A percentile compares a stretch with the other conserved stretches of the same genome.
Conservation (phyloP, 192 early-diverging fungal species). For the Podila epicladia region DNA sequence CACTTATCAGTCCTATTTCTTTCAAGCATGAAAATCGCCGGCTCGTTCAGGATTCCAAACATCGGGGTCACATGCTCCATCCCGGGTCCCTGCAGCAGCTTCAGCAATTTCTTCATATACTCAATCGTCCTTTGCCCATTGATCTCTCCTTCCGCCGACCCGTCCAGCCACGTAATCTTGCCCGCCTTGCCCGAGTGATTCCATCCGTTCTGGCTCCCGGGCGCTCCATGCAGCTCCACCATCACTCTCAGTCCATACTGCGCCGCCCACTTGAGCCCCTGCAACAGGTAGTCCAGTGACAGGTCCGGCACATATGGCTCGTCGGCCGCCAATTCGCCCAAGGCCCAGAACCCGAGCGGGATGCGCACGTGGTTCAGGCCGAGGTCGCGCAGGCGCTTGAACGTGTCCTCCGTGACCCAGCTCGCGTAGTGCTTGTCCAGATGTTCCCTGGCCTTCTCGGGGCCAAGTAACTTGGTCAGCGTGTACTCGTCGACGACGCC, state of each 20-base stretch:
- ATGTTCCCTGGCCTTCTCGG: constrained; percentile 56
- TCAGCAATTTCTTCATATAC: constrained; percentile 61
- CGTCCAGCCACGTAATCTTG: constrained; percentile 42
- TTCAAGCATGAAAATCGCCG: constrained; percentile 35
- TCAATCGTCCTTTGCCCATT: constrained; percentile 65
- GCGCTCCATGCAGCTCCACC: constrained; percentile 75
- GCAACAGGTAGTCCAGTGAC: constrained; percentile 63
- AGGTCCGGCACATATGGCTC: constrained; percentile 74
- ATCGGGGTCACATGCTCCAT: constrained; percentile 57
- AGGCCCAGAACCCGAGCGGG: constrained; percentile 78
- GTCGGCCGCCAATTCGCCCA: constrained; percentile 50
- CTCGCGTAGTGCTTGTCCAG: constrained; percentile 66
- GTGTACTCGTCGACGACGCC: constrained; percentile 72
- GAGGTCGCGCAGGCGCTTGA: constrained; percentile 63
- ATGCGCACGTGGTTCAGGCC: constrained; percentile 78
- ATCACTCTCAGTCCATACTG: constrained; percentile 73
- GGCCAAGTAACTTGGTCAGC: constrained; percentile 67
- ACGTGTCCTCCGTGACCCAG: constrained; percentile 71
- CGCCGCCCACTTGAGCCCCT: constrained; percentile 71
- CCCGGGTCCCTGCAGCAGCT: constrained; percentile 59
- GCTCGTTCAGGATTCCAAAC: constrained; percentile 66
- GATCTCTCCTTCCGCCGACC: constrained; percentile 42
- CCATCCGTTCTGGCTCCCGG: constrained; percentile 82
- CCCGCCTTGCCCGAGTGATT: constrained; percentile 57
- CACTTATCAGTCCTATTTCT: constrained; percentile 27